Evolutionary conservation across 768 basidiomycete genomes (phyloP).

Genomic region (Amanita exitialis): DNA sequence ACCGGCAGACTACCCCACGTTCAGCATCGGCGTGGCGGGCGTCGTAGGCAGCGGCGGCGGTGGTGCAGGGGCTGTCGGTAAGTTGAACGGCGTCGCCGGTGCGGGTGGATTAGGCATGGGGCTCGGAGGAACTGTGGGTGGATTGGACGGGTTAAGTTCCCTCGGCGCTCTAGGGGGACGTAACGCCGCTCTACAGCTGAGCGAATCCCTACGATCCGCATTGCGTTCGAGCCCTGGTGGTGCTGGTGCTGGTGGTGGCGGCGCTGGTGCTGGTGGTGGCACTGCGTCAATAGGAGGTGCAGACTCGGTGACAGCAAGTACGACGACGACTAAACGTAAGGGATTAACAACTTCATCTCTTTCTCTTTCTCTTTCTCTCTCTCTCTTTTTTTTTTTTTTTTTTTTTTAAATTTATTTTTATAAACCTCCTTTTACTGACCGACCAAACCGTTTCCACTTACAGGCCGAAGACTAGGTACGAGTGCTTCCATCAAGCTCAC

Average conservation of each 20-base stretch:
- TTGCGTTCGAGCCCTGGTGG: slow-evolving; percentile 22
- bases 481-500: slow-evolving; percentile 32
- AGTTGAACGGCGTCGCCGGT: neutral
- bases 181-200: slow-evolving; percentile 29
- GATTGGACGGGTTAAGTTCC: neutral
- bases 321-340: slow-evolving; percentile 32
- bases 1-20: slow-evolving; percentile 16
- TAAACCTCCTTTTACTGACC: neutral
- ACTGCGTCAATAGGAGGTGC: slow-evolving; percentile 14
- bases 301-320: slow-evolving; percentile 13
- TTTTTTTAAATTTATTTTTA: no score
- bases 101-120: neutral
- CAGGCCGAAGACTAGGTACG: slow-evolving; percentile 31
- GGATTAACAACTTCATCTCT: no score
- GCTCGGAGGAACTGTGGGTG: neutral
- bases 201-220: slow-evolving; percentile 33
- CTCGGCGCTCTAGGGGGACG: slow-evolving; percentile 8
- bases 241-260: no score
- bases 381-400: neutral
- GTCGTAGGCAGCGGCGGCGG: no score
- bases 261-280: no score
- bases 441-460: neutral
- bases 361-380: slow-evolving; percentile 4
- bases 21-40: slow-evolving; percentile 5
- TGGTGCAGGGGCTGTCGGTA: neutral